Conservation (phyloP, 2,329 filamentous ascomycete genomes). For the Penicillium sp. region DNA sequence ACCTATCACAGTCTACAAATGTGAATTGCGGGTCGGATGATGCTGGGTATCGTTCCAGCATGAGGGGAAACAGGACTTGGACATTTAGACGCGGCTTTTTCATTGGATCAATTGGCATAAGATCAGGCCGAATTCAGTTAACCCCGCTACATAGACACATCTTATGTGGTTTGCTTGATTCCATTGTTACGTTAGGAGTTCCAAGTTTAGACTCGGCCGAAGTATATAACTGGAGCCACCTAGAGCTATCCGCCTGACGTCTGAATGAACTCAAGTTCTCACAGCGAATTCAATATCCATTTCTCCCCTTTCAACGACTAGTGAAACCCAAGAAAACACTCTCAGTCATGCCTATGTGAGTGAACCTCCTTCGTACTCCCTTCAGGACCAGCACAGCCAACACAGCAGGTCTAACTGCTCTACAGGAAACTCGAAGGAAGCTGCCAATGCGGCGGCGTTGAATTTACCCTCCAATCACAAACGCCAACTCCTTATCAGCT, state of each 20-base stretch:
- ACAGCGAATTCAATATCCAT: too few relatives aligned
- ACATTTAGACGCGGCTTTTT: neutral
- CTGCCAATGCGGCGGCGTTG: conserved; percentile 49
- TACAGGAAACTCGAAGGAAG: conserved; percentile 47
- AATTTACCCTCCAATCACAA: conserved; percentile 46
- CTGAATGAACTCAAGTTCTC: conserved; percentile 13
- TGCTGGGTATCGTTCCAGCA: neutral
- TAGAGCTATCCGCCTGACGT: too few relatives aligned
- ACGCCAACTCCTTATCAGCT: conserved; percentile 50
- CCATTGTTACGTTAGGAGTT: neutral
- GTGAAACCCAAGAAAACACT: neutral
- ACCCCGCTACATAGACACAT: neutral
- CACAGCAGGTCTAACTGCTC: conserved; percentile 8
- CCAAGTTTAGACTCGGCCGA: neutral
- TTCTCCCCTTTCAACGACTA: too few relatives aligned
- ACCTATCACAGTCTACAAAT: conserved; percentile 21
- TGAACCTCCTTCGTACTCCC: neutral
- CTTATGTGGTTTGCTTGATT: neutral
- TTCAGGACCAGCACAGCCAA: neutral
- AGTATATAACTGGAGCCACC: conserved; percentile 7
- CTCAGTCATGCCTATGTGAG: conserved; percentile 13
- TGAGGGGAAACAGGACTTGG: neutral
- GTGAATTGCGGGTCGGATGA: conserved; percentile 5
- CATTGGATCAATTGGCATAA: neutral
- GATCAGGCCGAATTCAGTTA: neutral